Percentiles rank a stretch among this genome's conserved stretches.
Evolutionary conservation across 495 filamentous ascomycete genomes (phyloP).

Genomic region (Aeminium ludgeri): DNA sequence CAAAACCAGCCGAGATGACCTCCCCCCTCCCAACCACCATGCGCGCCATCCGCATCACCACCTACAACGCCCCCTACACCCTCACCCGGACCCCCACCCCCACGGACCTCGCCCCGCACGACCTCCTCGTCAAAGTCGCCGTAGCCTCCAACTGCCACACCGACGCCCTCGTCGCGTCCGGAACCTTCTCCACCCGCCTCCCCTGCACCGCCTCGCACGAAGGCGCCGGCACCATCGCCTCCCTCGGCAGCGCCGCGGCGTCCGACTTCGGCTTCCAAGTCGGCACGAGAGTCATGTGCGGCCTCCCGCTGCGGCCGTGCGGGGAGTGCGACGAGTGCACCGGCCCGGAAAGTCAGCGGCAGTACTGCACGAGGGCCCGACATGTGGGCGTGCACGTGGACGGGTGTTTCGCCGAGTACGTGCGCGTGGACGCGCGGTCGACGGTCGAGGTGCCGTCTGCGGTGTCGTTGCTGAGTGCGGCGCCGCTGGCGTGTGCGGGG

Average conservation of each 20-base stretch:
- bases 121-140: constrained; percentile 40
- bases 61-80: constrained; percentile 36
- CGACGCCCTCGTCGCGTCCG: constrained; percentile 34
- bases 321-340: constrained; percentile 32
- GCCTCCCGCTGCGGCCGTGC: constrained; percentile 32
- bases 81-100: constrained; percentile 34
- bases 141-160: constrained; percentile 46
- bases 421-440: constrained; percentile 29
- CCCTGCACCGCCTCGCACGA: constrained; percentile 43
- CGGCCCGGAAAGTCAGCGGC: constrained; percentile 26
- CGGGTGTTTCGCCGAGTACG: constrained; percentile 39
- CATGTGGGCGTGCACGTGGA: constrained; percentile 31
- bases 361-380: constrained; percentile 32
- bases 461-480: constrained; percentile 33
- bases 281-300: constrained; percentile 36
- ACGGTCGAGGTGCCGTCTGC: constrained; percentile 32
- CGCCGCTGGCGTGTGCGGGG: constrained; percentile 41
- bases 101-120: constrained; percentile 27
- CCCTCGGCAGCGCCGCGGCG: constrained; percentile 24
- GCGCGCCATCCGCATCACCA: constrained; percentile 17
- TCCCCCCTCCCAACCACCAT: constrained; percentile 18
- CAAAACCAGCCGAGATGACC: too few species aligned
- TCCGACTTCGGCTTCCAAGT: constrained; percentile 27
- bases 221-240: constrained; percentile 38
- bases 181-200: constrained; percentile 28